phyloP scores from a whole-genome alignment of 1,284 basidiomycete genomes.

The Naganishia liquefaciens region DNA sequence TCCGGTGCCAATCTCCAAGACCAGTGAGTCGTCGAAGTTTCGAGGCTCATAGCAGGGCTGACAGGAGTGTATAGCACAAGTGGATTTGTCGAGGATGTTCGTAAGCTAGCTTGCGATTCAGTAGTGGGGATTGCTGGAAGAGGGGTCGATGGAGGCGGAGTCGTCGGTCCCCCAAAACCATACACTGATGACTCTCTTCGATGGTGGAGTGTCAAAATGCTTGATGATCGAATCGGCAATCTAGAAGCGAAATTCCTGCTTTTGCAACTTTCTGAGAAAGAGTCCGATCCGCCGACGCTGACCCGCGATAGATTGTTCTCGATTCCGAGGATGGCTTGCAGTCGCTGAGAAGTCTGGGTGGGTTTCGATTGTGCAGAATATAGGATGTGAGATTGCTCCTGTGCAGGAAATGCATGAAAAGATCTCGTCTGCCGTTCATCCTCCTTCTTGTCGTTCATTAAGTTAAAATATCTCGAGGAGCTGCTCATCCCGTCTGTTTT shows the following conservation, averaged over 20 bases:
- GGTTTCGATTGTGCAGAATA: neutral
- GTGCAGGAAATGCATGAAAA: neutral
- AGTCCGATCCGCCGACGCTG: too few relatives aligned
- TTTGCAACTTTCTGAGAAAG: too few relatives aligned
- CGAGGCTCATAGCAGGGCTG: slow-evolving; percentile 9
- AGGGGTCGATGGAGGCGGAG: slow-evolving; percentile 8
- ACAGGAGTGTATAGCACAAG: slow-evolving; percentile 6
- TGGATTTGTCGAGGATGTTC: slow-evolving; percentile 9
- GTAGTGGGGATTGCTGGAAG: slow-evolving; percentile 16
- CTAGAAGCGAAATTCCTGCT: neutral
- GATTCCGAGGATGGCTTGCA: slow-evolving; percentile 13
- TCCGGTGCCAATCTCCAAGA: slow-evolving; percentile 8
- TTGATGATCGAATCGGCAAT: slow-evolving; percentile 1
- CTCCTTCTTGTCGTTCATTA: neutral
- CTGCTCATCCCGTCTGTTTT: neutral
- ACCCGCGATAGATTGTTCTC: neutral
- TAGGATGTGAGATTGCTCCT: neutral
- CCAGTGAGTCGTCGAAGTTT: slow-evolving; percentile 9
- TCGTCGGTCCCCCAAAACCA: slow-evolving; percentile 1
- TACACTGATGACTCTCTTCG: slow-evolving; percentile 19
- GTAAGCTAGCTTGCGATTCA: slow-evolving; percentile 1
- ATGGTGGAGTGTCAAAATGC: slow-evolving; percentile 7
- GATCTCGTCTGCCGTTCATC: slow-evolving; percentile 2
- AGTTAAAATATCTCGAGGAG: neutral
- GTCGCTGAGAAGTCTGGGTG: slow-evolving; percentile 3